Conservation (phyloP, 1,284 basidiomycete genomes). For the Golubevia sp. region DNA sequence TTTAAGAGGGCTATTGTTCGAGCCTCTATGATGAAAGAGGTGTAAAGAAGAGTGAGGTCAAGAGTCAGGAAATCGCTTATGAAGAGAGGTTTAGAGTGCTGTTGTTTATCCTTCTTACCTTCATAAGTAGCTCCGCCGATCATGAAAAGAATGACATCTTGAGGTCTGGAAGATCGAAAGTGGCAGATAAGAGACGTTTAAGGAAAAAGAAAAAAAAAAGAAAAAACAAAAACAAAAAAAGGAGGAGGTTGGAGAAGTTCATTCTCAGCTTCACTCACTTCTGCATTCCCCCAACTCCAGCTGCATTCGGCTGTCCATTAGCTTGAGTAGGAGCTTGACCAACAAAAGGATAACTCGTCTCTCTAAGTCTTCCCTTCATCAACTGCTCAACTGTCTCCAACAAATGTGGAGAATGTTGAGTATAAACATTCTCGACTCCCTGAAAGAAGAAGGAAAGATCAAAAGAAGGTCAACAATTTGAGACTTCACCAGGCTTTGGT, state of each 20-base stretch:
- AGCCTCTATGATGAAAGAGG: conserved; percentile 21
- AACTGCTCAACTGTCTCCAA: conserved; percentile 88
- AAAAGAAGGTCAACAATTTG: conserved; percentile 2
- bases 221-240: not conserved
- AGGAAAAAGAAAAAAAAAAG: not conserved
- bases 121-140: conserved; percentile 59
- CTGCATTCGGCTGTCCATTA: not conserved
- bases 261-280: conserved; percentile 6
- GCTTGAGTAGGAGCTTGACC: conserved; percentile 4
- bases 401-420: conserved; percentile 93
- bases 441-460: conserved; percentile 53
- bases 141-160: conserved; percentile 58
- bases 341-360: conserved; percentile 83
- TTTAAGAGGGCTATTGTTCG: conserved; percentile 47
- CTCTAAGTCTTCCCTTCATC: conserved; percentile 81
- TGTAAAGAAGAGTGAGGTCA: conserved; percentile 2
- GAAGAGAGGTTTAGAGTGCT: too few species aligned
- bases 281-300: not conserved
- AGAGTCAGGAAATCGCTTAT: not conserved
- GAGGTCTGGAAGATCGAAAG: conserved; percentile 18
- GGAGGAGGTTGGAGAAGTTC: not conserved
- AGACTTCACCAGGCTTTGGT: not conserved
- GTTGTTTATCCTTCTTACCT: conserved; percentile 1
- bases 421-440: conserved; percentile 99
- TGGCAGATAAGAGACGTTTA: not conserved